Base-by-base conservation (phyloP, 495 filamentous ascomycete species). In the Penicillium cataractarum region DNA sequence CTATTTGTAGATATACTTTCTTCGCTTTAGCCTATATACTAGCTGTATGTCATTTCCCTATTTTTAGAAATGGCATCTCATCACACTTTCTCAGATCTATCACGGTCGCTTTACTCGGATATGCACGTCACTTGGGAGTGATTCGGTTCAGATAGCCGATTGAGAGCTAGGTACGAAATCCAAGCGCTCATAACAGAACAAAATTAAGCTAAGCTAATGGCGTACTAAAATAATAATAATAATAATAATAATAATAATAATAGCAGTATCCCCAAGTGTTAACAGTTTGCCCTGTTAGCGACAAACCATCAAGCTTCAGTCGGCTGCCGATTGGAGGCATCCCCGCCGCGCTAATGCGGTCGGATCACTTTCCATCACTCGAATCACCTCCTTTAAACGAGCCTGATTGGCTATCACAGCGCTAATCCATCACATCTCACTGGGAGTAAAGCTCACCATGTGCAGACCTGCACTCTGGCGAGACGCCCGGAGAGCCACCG, bases 291-390 rank as follows among this genome's bases (percentile, higher is more conserved):
- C 17, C 19, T 46, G 35, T 46, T 12, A 9, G 19, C 9, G 21
- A 46, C 19, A 46, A 46, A 24, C 42, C 0, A 46, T 46, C 42
- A 9, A 46, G 42, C 42, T 21, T 9, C 42, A 22, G 19, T 46
- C 21, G 42, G 12, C 42, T 22, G 42, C 21, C 42, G 42, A 46
- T 46, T 46, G 42, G 42, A 5, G 19, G 21, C 21, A 24, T 24
- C 42, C 42, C 42, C 42, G n/a, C 42, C 52, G 31, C 68, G 65
- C 70, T 73, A 73, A 73, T 73, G 70, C 70, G 55, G 70, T 37
- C 64, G 57, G 42, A 50, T 73, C 70, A 73, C 70, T 57, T 33
- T 13, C 12, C n/a, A 35, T 54, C 31, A 54, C 31, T 15, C 61
- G 33, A 62, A 46, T 71, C 65, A 73, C 67, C 61, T 48, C 39